These are phyloP conservation scores for Trypanosomatidae sp. DNA, from an alignment of 208 protist genomes.

Conservation along the genomic window DNA sequence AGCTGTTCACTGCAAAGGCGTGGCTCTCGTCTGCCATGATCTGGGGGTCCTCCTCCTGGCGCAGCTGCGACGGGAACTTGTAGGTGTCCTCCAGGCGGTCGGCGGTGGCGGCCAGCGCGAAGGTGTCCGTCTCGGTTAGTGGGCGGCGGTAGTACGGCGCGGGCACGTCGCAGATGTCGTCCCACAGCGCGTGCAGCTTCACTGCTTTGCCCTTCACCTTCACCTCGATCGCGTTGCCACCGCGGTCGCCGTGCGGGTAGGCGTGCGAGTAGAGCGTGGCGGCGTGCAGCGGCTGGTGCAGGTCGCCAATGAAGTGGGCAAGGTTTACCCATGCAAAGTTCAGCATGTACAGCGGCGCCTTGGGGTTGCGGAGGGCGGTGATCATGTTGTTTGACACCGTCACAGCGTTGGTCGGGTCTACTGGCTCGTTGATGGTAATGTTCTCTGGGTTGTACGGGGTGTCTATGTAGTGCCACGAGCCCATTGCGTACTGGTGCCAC, in stretches of 20 bases:
- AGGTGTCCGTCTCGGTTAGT: conserved; percentile 35
- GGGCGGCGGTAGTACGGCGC: conserved; percentile 38
- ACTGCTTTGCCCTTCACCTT: conserved; percentile 17
- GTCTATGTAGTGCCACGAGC: conserved; percentile 77
- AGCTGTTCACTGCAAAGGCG: conserved; percentile 55
- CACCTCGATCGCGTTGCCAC: conserved; percentile 69
- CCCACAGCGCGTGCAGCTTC: conserved; percentile 84
- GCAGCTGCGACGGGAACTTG: conserved; percentile 32
- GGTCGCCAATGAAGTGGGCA: conserved; percentile 83
- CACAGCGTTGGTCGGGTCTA: conserved; percentile 22
- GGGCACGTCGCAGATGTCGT: conserved; percentile 58
- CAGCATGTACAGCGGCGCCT: conserved; percentile 44
- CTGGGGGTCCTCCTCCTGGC: conserved; percentile 16
- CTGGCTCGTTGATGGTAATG: conserved; percentile 27
- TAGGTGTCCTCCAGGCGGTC: conserved; percentile 67
- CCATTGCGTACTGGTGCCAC: conserved; percentile 62
- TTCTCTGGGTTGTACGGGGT: conserved; percentile 61
- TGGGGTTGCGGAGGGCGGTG: conserved; percentile 1
- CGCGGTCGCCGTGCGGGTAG: conserved; percentile 66
- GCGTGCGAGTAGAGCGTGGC: conserved; percentile 34
- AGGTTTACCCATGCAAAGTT: conserved; percentile 76
- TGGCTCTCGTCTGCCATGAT: conserved; percentile 65
- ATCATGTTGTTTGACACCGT: conserved; percentile 24
- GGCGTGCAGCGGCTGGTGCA: conserved; percentile 86
- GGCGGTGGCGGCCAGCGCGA: conserved; percentile 35